phyloP scores from a whole-genome alignment of 345 rosid species.

The Schrenkiella parvula region DNA sequence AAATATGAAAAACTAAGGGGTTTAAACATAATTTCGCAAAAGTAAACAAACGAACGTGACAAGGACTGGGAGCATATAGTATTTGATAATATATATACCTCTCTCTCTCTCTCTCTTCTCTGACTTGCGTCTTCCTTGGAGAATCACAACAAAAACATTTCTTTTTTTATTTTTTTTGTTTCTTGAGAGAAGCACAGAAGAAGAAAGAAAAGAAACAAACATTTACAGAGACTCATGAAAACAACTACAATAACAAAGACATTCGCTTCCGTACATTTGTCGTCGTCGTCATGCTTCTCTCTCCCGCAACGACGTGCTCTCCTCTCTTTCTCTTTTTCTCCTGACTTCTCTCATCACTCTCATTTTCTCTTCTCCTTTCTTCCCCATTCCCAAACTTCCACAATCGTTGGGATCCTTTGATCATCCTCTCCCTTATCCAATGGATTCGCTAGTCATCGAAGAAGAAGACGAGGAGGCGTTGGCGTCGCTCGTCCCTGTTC shows the following conservation, averaged over 20 bases:
- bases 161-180: too few species aligned
- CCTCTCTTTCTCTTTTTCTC: conserved; percentile 24
- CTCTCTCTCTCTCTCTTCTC: not conserved
- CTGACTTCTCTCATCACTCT: conserved; percentile 4
- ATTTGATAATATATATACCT: not conserved
- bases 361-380: not conserved
- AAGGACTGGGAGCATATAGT: not conserved
- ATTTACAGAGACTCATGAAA: conserved; percentile 26
- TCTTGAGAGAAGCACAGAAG: not conserved
- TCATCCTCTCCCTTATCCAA: not conserved
- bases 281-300: conserved; percentile 21
- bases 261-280: conserved; percentile 35
- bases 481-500: conserved; percentile 29
- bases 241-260: not conserved
- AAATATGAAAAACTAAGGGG: not conserved
- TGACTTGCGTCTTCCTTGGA: conserved; percentile 29
- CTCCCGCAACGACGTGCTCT: conserved; percentile 28
- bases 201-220: not conserved
- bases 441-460: conserved; percentile 37
- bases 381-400: not conserved
- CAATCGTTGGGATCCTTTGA: not conserved
- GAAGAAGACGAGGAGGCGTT: conserved; percentile 60
- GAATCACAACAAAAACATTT: not conserved
- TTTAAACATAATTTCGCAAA: not conserved
- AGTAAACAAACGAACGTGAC: conserved; percentile 3